Conservation (phyloP, 2,329 filamentous ascomycete species). For the Sclerotinia borealis region DNA sequence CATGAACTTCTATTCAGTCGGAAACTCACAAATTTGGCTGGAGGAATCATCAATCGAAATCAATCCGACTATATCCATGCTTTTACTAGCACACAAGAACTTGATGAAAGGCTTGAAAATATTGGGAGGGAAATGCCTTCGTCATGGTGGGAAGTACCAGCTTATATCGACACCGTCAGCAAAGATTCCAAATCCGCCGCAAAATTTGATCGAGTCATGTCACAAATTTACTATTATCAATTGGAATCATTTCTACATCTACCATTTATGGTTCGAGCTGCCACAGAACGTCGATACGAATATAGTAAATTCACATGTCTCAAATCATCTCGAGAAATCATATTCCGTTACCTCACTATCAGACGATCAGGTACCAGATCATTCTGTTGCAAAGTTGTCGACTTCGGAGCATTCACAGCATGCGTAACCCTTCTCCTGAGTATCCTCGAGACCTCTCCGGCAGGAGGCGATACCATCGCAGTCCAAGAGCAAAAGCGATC, state of each 20-base stretch:
- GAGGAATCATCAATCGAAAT: slow-evolving; percentile 29
- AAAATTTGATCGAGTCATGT: slow-evolving; percentile 25
- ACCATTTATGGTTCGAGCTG: slow-evolving; percentile 31
- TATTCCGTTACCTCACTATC: slow-evolving; percentile 26
- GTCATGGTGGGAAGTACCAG: slow-evolving; percentile 28
- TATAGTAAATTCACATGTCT: slow-evolving; percentile 31
- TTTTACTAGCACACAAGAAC: slow-evolving; percentile 29
- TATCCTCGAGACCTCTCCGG: slow-evolving; percentile 19
- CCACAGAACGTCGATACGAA: slow-evolving; percentile 29
- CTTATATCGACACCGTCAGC: slow-evolving; percentile 3
- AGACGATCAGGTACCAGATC: slow-evolving; percentile 16
- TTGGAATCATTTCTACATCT: slow-evolving; percentile 27
- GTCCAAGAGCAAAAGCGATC: slow-evolving; percentile 17
- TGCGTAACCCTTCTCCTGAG: slow-evolving; percentile 28
- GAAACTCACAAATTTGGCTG: slow-evolving; percentile 22
- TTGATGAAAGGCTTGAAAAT: slow-evolving; percentile 29
- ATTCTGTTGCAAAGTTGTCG: slow-evolving; percentile 30
- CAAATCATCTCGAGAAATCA: slow-evolving; percentile 27
- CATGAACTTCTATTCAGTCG: slow-evolving; percentile 22
- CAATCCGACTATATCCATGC: slow-evolving; percentile 20
- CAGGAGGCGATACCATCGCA: slow-evolving; percentile 14
- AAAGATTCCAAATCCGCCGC: slow-evolving; percentile 8
- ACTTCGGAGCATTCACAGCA: slow-evolving; percentile 29
- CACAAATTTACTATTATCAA: slow-evolving; percentile 30
- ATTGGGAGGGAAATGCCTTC: slow-evolving; percentile 26